Percentiles rank a stretch among this genome's conserved stretches.
Conservation (phyloP, 257 asterid genomes). For the Solanum pinnatisectum region DNA sequence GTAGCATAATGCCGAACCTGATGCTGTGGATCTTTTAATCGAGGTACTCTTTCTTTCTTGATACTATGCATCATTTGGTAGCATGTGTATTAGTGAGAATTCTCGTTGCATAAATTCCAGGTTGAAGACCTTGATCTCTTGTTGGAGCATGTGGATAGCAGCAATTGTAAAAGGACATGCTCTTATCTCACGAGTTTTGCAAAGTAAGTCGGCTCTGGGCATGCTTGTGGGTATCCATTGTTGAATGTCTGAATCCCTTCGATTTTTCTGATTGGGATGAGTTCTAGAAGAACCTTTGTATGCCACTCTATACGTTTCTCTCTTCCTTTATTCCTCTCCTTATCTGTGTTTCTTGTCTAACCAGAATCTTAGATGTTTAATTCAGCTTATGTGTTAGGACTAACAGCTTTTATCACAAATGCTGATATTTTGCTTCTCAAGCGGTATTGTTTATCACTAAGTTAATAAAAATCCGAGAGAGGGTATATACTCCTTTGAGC, state of each 20-base stretch:
- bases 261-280: background rate
- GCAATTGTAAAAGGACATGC: conserved; percentile 73
- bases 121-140: conserved; percentile 84
- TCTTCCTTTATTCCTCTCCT: background rate
- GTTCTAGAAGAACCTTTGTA: background rate
- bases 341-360: background rate
- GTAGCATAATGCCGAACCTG: conserved; percentile 88
- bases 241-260: background rate
- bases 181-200: conserved; percentile 76
- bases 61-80: background rate
- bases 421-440: background rate
- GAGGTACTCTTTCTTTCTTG: conserved; percentile 8
- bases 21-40: conserved; percentile 30
- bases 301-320: background rate
- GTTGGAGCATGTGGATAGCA: conserved; percentile 55
- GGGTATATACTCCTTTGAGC: background rate
- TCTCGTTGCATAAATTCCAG: conserved; percentile 18
- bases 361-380: background rate
- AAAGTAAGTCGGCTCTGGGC: conserved; percentile 37
- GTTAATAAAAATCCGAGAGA: background rate
- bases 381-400: background rate
- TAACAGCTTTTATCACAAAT: background rate
- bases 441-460: background rate
- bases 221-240: background rate
- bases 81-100: background rate